Conservation (phyloP, 108 stramenopile species). For the Skeletonema menzelii region DNA sequence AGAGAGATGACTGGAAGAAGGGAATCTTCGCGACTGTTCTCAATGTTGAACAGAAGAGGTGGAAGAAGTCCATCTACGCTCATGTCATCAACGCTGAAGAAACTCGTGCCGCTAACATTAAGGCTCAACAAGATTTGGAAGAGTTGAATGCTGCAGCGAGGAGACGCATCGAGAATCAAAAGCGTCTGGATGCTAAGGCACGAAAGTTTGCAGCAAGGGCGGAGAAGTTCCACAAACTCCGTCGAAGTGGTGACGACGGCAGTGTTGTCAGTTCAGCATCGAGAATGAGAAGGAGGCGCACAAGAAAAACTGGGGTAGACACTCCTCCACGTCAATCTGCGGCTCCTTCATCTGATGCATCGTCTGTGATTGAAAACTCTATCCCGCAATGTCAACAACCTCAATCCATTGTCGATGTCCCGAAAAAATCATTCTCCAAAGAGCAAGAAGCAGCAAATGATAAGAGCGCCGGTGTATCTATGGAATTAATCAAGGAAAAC, state of each 20-base stretch:
- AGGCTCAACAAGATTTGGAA: conserved; percentile 21
- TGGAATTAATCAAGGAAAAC: background rate
- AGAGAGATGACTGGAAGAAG: conserved; percentile 37
- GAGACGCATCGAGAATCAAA: conserved; percentile 26
- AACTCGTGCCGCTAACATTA: conserved; percentile 31
- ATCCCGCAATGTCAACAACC: background rate
- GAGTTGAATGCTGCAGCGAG: conserved; percentile 30
- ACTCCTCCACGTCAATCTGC: background rate
- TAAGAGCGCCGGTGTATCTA: background rate
- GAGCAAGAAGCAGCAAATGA: background rate
- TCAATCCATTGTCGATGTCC: background rate
- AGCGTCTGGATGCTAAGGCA: conserved; percentile 29
- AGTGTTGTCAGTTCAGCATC: conserved; percentile 30
- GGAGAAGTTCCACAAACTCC: conserved; percentile 39
- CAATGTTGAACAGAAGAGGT: conserved; percentile 37
- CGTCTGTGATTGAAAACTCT: background rate
- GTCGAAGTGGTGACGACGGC: conserved; percentile 32
- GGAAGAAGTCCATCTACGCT: conserved; percentile 28
- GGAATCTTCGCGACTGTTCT: conserved; percentile 25
- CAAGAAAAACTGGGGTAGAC: background rate
- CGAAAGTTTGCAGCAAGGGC: conserved; percentile 48
- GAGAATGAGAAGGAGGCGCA: background rate
- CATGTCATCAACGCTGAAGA: conserved; percentile 35
- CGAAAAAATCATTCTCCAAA: background rate
- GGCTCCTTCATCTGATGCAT: background rate